Evolutionary conservation across 768 basidiomycete species (phyloP), one percentile per base, ranked within the genome.

Genomic region (Phlegmacium glaucopus): DNA sequence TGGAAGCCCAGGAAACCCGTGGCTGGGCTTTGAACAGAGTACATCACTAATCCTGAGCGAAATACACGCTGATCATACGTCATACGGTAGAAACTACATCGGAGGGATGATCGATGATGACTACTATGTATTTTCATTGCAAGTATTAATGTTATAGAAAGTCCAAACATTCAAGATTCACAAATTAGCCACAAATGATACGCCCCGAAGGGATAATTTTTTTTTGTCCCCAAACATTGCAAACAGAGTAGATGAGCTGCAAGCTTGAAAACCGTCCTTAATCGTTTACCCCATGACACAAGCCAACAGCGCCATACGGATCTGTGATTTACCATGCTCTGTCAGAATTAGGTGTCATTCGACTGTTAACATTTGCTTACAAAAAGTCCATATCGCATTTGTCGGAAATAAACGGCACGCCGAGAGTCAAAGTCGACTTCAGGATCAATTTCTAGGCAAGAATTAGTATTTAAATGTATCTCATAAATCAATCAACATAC

Each of bases 321-420:
- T 59, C 67, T 68, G 42, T 5, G 11, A 44, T 3, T 22, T 22
- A 2, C 22, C 22, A 22, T 18, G 15, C 27, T n/a, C 25, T 7
- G 10, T 50, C 15, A 52, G 36, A 22, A 4, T 41, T 15, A n/a
- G 12, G 12, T 35, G 7, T 8, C 10, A 27, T 13, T 15, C 16
- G 28, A 44, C 28, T 26, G 49, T 40, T 8, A 3, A 6, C 22
- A 37, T 15, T 41, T n/a, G 82, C 94, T 64, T 61, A 97, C 94
- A 63, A 93, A 98, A 52, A 97, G 86, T 39, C 95, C 95, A 62
- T 96, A 95, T 47, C 94, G 84, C 94, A 96, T 97, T 62, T 97
- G 94, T 32, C 95, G 84, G 87, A 98, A 97, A 70, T 97, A 98
- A 16, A 91, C 93, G 2, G 94, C 94, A 9, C 94, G 80, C 25